phyloP scores from a whole-genome alignment of 2,329 filamentous ascomycete species.

The Xylariaceae sp. region DNA sequence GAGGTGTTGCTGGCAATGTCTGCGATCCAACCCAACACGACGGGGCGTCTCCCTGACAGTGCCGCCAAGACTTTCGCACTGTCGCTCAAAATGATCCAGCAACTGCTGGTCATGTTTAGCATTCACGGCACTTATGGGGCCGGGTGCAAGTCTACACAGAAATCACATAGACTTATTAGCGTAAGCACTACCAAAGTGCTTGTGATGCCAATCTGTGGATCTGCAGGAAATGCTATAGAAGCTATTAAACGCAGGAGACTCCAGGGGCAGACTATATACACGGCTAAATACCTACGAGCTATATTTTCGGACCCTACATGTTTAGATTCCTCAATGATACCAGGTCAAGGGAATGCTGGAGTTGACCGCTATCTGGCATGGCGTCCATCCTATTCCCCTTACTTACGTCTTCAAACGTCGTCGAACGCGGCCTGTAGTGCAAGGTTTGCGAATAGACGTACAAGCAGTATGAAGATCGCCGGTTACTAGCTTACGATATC shows the following conservation, averaged over 20 bases:
- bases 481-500: constrained; percentile 1
- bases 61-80: constrained; percentile 12
- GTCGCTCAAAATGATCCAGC: constrained; percentile 12
- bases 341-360: constrained; percentile 4
- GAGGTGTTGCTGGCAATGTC: constrained; percentile 17
- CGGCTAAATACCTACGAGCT: constrained; percentile 15
- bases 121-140: constrained; percentile 16
- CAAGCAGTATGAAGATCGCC: constrained; percentile 4
- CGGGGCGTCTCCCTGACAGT: constrained; percentile 8
- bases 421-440: constrained; percentile 19
- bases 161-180: constrained; percentile 14
- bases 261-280: constrained; percentile 3
- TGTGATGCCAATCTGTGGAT: constrained; percentile 10
- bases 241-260: constrained; percentile 6
- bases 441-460: constrained; percentile 16
- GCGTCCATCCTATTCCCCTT: constrained; percentile 20
- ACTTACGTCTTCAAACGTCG: constrained; percentile 6
- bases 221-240: constrained; percentile 10
- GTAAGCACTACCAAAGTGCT: constrained; percentile 12
- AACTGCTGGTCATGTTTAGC: constrained; percentile 16
- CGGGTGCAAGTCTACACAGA: constrained; percentile 1
- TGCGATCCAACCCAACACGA: constrained; percentile 13
- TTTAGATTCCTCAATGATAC: constrained; percentile 13
- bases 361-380: constrained; percentile 14
- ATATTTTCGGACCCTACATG: constrained; percentile 13